Evolutionary conservation across 164 flowering plant genomes (phyloP).

Genomic region (Stephania japonica): DNA sequence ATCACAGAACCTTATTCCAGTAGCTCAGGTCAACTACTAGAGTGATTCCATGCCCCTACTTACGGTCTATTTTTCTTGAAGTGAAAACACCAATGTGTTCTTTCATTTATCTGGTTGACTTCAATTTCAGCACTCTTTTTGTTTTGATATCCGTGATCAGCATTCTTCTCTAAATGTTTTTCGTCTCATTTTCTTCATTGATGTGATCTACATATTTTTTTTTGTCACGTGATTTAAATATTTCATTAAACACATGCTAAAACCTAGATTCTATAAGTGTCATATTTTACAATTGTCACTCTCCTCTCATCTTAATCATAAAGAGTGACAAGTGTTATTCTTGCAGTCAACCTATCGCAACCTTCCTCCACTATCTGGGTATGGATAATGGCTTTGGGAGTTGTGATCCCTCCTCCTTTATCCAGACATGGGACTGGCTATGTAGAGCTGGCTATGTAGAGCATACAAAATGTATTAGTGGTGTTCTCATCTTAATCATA

Average conservation of each 20-base stretch:
- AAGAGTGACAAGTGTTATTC: no score
- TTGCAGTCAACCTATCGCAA: no score
- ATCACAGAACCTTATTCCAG: background rate
- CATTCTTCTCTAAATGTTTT: background rate
- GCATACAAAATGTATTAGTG: no score
- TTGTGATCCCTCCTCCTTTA: no score
- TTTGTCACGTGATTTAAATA: background rate
- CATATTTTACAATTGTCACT: background rate
- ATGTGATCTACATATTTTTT: background rate
- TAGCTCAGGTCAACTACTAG: background rate
- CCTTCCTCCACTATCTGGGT: no score
- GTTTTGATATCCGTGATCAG: background rate
- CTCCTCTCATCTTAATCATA: no score
- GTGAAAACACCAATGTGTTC: background rate
- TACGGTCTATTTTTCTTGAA: background rate
- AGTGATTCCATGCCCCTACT: background rate
- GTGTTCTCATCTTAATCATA: no score
- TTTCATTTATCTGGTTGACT: background rate
- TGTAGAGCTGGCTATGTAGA: no score
- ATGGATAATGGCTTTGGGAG: no score
- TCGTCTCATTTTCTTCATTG: background rate
- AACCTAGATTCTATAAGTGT: background rate
- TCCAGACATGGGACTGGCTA: no score
- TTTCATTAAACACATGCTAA: background rate
- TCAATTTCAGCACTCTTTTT: background rate